Base-by-base conservation (phyloP, 495 filamentous ascomycete species). In the Jackrogersella multiformis region DNA sequence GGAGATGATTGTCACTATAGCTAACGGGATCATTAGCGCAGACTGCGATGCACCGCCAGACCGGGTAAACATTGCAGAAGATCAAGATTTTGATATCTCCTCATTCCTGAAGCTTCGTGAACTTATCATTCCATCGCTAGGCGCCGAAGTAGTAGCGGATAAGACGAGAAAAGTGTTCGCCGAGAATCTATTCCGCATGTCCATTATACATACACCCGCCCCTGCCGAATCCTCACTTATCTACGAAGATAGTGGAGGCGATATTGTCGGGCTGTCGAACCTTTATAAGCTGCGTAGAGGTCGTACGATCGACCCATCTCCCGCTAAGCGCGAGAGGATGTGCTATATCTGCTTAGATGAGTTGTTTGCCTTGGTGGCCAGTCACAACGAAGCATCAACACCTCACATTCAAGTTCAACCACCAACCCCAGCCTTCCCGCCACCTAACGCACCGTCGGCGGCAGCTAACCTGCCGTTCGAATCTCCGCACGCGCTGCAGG, bases 341-440 rank as follows among this genome's bases (percentile, higher is more conserved):
- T 85, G 86, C 56, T 94, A 96, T 58, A 80, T 89, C 2, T 92
- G 92, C 61, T 80, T 96, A 18, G 89, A 94, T 58, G 90, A 94
- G 65, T 84, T 97, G 13, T 89, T 96, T 71, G 81, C 87, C 36
- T 86, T 99, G 18, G 84, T 92, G 9, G 73, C 84, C 5, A 78
- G 81, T 10, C 75, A 81, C 8, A 76, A 80, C 35, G 73, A 76
- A 23, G 39, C 73, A 28, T 52, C 74, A 3, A 71, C 73, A 5
- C 72, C 75, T 2, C 64, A 71, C 7, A 66, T 76, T 45, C 46
- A 52, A 12, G 44, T 74, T 9, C 67, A 76, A 67, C 66, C 73
- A 28, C 66, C 75, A 0, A 75, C 79, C 0, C 65, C 74, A 16
- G 69, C 49, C 28, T 56, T 60, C 66, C 64, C 64, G 42, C 54